Evolutionary conservation across 148 eudicot genomes (phyloP).

Genomic region (Camellia japonica): DNA sequence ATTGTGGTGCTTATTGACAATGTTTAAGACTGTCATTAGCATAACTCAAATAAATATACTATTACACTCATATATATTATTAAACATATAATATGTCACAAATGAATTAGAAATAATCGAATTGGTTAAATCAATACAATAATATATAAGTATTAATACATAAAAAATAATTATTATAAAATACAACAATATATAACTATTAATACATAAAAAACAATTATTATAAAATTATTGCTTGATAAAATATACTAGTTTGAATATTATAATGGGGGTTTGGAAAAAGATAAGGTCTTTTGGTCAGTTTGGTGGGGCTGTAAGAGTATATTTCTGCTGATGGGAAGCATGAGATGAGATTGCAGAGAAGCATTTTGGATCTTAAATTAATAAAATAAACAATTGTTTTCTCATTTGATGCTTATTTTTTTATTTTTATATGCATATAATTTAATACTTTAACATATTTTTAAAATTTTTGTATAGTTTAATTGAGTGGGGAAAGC

Average conservation of each 20-base stretch:
- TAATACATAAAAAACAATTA: too few species aligned
- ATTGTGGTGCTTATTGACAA: too few species aligned
- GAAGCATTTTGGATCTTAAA: slow-evolving; percentile 7
- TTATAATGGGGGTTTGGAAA: slow-evolving; percentile 13
- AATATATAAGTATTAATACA: too few species aligned
- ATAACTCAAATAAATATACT: too few species aligned
- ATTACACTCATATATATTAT: too few species aligned
- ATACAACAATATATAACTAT: too few species aligned
- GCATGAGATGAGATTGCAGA: slow-evolving; percentile 37
- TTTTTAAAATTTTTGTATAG: neutral
- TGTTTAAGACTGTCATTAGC: too few species aligned
- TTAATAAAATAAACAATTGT: neutral
- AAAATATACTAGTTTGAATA: slow-evolving; percentile 8
- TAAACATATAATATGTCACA: too few species aligned
- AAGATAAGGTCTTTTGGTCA: slow-evolving; percentile 32
- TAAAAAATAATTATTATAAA: too few species aligned
- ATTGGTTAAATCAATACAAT: too few species aligned
- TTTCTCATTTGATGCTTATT: neutral
- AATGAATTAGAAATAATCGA: too few species aligned
- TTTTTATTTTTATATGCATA: neutral
- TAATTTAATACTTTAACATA: neutral
- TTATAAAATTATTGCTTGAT: neutral
- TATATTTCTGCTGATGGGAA: slow-evolving; percentile 29
- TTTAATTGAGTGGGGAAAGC: slow-evolving; percentile 17
- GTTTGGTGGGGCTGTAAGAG: slow-evolving; percentile 30